Percentiles rank a stretch among this genome's conserved stretches.
Conservation (phyloP, 768 basidiomycete genomes). For the Boletellus ananas region DNA sequence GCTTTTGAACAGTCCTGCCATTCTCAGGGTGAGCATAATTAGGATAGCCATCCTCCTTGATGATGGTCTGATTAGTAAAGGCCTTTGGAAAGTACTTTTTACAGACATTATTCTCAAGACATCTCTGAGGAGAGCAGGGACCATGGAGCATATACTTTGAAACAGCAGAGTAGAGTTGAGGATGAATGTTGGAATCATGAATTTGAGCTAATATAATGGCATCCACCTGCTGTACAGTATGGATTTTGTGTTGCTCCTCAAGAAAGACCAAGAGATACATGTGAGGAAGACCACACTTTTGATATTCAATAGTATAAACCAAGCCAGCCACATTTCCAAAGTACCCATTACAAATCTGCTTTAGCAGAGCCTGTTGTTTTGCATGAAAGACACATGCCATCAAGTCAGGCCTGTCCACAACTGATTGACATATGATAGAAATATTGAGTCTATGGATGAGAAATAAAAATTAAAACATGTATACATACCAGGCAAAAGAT, state of each 20-base stretch:
- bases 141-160: neutral
- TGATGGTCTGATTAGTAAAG: neutral
- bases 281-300: neutral
- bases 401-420: neutral
- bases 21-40: neutral
- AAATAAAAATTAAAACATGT: neutral
- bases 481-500: slow-evolving; percentile 33
- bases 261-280: neutral
- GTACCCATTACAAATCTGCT: neutral
- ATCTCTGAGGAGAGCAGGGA: neutral
- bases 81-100: neutral
- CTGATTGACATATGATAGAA: neutral
- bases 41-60: neutral
- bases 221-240: neutral
- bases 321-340: neutral
- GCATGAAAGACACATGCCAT: neutral
- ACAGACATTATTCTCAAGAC: neutral
- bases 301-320: neutral
- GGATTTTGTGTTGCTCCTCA: neutral
- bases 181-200: neutral
- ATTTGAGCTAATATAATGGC: neutral
- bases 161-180: neutral
- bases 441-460: neutral
- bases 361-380: neutral
- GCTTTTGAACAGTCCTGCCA: neutral